Percentiles rank a stretch among this genome's conserved stretches.
phyloP scores from a whole-genome alignment of 352 stramenopile species.

The Globisporangium solare region DNA sequence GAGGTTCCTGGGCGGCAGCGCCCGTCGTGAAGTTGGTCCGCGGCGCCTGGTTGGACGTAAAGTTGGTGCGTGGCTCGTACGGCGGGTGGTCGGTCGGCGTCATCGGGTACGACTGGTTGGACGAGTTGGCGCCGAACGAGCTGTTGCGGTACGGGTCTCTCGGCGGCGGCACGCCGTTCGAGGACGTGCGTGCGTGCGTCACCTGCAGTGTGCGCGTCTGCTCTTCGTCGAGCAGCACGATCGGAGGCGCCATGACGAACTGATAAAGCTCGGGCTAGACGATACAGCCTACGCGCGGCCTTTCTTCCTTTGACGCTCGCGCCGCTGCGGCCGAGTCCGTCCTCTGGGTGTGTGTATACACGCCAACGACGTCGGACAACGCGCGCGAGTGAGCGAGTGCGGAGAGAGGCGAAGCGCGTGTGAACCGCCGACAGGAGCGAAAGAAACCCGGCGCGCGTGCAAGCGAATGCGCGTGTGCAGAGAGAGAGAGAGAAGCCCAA shows the following conservation, averaged over 20 bases:
- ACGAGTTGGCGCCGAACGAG: slow-evolving; percentile 9
- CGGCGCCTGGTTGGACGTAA: slow-evolving; percentile 11
- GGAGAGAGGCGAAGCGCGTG: too few relatives aligned
- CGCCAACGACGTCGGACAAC: too few relatives aligned
- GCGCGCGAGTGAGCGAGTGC: too few relatives aligned
- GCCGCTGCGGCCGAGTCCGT: too few relatives aligned
- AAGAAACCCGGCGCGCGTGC: too few relatives aligned
- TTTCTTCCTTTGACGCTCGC: background rate
- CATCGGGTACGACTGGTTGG: slow-evolving; percentile 20
- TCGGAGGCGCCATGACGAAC: slow-evolving; percentile 1
- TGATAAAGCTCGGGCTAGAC: background rate
- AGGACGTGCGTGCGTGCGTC: slow-evolving; percentile 9
- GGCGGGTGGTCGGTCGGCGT: slow-evolving; percentile 15
- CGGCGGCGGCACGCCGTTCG: slow-evolving; percentile 1
- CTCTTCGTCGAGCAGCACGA: slow-evolving; percentile 55
- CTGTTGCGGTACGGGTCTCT: background rate
- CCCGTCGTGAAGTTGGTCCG: slow-evolving; percentile 32
- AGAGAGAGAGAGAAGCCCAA: too few relatives aligned
- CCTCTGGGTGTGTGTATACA: too few relatives aligned
- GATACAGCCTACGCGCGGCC: too few relatives aligned
- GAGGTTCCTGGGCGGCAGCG: background rate
- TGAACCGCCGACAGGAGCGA: too few relatives aligned
- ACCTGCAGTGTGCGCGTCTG: slow-evolving; percentile 40
- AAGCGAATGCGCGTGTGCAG: too few relatives aligned
- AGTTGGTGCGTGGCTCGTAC: slow-evolving; percentile 23